phyloP scores from a whole-genome alignment of 2,329 filamentous ascomycete species.

The Graphilbum ipis-grandicollis region DNA sequence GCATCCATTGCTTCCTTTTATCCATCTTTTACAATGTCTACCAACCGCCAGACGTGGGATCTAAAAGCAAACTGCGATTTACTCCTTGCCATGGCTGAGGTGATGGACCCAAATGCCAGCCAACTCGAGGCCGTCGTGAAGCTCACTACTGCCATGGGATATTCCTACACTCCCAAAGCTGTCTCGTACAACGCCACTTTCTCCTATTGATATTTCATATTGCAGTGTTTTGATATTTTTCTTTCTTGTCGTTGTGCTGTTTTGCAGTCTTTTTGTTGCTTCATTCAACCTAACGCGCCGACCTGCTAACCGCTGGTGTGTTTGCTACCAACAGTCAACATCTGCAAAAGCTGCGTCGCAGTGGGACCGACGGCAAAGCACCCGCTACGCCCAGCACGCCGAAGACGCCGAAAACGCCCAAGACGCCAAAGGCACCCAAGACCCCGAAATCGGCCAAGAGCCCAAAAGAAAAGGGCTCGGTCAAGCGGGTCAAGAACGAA shows the following conservation, averaged over 20 bases:
- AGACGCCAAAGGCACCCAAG: conserved; percentile 1
- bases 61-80: conserved; percentile 14
- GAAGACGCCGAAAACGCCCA: conserved; percentile 7
- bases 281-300: background rate
- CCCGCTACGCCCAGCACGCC: conserved; percentile 1
- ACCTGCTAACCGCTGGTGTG: too few relatives aligned
- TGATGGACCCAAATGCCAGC: conserved; percentile 10
- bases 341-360: conserved; percentile 17
- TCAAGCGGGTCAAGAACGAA: background rate
- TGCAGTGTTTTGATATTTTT: background rate
- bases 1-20: too few relatives aligned
- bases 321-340: conserved; percentile 20
- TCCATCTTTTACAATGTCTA: conserved; percentile 1
- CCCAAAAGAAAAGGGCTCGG: background rate
- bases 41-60: conserved; percentile 10
- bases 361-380: conserved; percentile 8
- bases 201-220: background rate
- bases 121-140: conserved; percentile 11
- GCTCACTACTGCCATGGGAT: conserved; percentile 11
- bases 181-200: conserved; percentile 11
- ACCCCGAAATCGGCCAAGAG: background rate
- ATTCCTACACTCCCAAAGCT: conserved; percentile 13
- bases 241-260: background rate
- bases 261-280: background rate
- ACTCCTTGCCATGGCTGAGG: conserved; percentile 11